phyloP scores from a whole-genome alignment of 1,284 basidiomycete genomes.

The Ceratobasidium sp. region DNA sequence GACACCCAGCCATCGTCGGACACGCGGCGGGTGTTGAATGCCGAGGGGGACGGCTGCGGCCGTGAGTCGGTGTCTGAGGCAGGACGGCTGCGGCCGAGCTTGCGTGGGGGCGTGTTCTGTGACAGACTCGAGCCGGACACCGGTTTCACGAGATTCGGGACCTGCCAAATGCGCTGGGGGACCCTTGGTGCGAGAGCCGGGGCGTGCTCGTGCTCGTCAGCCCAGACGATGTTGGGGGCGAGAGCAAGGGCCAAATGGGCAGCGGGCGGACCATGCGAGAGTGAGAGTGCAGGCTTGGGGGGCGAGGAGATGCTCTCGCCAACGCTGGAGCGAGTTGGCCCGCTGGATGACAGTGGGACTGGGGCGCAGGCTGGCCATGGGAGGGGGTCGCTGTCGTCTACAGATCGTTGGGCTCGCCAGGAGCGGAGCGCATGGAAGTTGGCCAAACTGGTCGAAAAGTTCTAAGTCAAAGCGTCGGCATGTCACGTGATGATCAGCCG shows the following conservation, averaged over 20 bases:
- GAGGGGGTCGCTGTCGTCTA: too few relatives aligned
- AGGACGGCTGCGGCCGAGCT: neutral
- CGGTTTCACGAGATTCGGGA: neutral
- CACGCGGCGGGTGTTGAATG: too few relatives aligned
- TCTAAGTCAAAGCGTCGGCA: too few relatives aligned
- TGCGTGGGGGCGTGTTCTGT: constrained; percentile 13
- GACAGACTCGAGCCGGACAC: neutral
- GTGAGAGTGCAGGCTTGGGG: neutral
- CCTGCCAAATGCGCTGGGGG: constrained; percentile 19
- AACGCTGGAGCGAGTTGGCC: constrained; percentile 6
- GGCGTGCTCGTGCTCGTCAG: constrained; percentile 34
- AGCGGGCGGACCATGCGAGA: constrained; percentile 13
- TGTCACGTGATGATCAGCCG: too few relatives aligned
- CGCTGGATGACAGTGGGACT: too few relatives aligned
- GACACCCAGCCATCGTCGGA: too few relatives aligned
- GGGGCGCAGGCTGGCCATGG: too few relatives aligned
- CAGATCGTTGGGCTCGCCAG: too few relatives aligned
- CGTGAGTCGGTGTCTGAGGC: too few relatives aligned
- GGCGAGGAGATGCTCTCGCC: constrained; percentile 33
- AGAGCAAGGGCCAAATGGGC: neutral
- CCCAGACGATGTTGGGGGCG: neutral
- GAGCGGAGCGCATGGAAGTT: too few relatives aligned
- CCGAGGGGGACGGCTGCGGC: too few relatives aligned
- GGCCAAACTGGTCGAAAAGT: too few relatives aligned
- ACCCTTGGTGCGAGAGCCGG: constrained; percentile 36